Evolutionary conservation across 345 rosid species (phyloP), one percentile per base, ranked within the genome.

Genomic region (Salix dunnii): DNA sequence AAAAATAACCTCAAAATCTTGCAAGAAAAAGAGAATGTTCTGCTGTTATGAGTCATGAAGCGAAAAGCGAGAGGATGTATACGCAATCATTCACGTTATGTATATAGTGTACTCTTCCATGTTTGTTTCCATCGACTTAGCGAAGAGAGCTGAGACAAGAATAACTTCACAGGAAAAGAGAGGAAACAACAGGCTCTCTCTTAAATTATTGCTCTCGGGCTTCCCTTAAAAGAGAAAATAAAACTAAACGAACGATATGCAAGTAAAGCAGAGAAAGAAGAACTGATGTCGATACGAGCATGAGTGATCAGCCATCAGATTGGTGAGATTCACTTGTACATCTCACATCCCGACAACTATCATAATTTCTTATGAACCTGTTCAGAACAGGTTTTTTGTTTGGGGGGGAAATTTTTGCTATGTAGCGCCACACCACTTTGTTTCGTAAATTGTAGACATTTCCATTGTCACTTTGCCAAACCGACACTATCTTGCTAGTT

Each of bases 41-140:
- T 21, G 42, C 27, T 25, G 62, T 12, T n/a, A 40, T 27, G 25
- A 9, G 42, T 63, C 60, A 42, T 18, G 33, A 17, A 18, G 58
- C 27, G 20, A 58, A n/a, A 67, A n/a, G 17, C 7, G 21, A 38
- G 23, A 5, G 30, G 11, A 38, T 18, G 31, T 13, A 17, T 10
- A 73, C 5, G 58, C 58, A 28, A 42, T 62, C 40, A 28, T 62
- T 13, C 28, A 63, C 31, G 69, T 28, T 63, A 30, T 20, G 58
- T 31, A 12, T 31, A 12, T 16, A 25, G 2, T n/a, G 61, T 2
- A 2, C 11, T 55, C 61, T 74, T 35, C 7, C 35, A 20, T 20
- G 38, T 40, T 42, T 60, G 75, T 60, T 25, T 33, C 60, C 75
- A 25, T 38, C 67, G n/a, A 55, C 61, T 71, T 25, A 7, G 75